Percentiles rank a stretch among this genome's conserved stretches.
phyloP scores from a whole-genome alignment of 1,139 yeast species.

The Yamadazyma sp. region DNA sequence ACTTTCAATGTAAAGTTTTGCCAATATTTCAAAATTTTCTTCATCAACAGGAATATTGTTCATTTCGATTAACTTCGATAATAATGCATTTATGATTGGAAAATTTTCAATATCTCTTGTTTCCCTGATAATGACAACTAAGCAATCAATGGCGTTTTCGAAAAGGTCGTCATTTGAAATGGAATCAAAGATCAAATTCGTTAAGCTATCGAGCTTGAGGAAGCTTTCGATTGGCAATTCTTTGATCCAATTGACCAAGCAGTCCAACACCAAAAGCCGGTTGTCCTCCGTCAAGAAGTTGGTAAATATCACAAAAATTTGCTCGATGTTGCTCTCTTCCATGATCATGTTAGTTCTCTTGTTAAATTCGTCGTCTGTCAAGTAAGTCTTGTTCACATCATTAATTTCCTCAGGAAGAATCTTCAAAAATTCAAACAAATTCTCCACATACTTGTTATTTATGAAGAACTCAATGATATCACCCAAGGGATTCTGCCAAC shows the following conservation, averaged over 20 bases:
- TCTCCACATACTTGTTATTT: constrained; percentile 20
- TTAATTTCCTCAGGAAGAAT: constrained; percentile 89
- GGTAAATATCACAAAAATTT: constrained; percentile 62
- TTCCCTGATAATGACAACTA: constrained; percentile 75
- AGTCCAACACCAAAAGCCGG: constrained; percentile 54
- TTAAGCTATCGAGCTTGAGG: constrained; percentile 59
- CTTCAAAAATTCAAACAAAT: constrained; percentile 70
- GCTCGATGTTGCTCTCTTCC: constrained; percentile 55
- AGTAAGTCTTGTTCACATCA: constrained; percentile 73
- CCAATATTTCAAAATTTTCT: constrained; percentile 70
- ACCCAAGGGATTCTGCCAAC: constrained; percentile 70
- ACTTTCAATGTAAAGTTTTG: constrained; percentile 84
- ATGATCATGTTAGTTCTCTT: constrained; percentile 64
- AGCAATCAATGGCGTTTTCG: constrained; percentile 86
- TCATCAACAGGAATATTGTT: constrained; percentile 58
- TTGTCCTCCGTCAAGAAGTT: constrained; percentile 38
- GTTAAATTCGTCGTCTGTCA: constrained; percentile 80
- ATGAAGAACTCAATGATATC: constrained; percentile 64
- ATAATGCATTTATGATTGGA: constrained; percentile 65
- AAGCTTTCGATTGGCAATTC: constrained; percentile 77
- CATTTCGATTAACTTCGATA: constrained; percentile 63
- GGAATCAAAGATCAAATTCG: constrained; percentile 69
- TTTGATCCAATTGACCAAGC: constrained; percentile 85
- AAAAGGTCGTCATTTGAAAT: constrained; percentile 65
- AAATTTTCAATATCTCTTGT: constrained; percentile 72